phyloP scores from a whole-genome alignment of 257 asterid genomes.

The Jacaranda mimosifolia region DNA sequence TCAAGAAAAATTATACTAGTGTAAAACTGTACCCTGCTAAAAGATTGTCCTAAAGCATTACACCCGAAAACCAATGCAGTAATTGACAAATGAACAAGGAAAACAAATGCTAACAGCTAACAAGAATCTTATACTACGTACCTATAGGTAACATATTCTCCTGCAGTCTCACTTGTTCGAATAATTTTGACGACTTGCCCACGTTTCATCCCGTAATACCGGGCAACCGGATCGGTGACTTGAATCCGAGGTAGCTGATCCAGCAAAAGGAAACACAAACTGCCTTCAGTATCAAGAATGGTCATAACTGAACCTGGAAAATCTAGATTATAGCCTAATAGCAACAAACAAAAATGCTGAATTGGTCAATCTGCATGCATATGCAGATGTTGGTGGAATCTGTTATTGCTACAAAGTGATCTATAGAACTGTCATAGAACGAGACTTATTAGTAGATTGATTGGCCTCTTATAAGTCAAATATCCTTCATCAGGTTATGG shows the following conservation, averaged over 20 bases:
- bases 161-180: neutral
- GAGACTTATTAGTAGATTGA: too few relatives aligned
- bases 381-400: too few relatives aligned
- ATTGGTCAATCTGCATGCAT: too few relatives aligned
- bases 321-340: too few relatives aligned
- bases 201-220: neutral
- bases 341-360: too few relatives aligned
- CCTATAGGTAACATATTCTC: neutral
- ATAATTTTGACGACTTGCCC: neutral
- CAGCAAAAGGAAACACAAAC: neutral
- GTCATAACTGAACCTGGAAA: too few relatives aligned
- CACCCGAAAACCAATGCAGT: neutral
- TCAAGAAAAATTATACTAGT: neutral
- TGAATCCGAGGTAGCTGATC: neutral
- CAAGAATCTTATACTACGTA: neutral
- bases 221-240: neutral
- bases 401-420: too few relatives aligned
- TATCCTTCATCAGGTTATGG: too few relatives aligned
- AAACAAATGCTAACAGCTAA: neutral
- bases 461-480: too few relatives aligned
- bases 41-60: too few relatives aligned
- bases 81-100: neutral
- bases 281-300: neutral
- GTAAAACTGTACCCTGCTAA: too few relatives aligned
- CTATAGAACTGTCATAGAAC: too few relatives aligned